These are phyloP conservation scores for Erodium trifolium DNA, from an alignment of 441 rosid species.

Conservation along the genomic window DNA sequence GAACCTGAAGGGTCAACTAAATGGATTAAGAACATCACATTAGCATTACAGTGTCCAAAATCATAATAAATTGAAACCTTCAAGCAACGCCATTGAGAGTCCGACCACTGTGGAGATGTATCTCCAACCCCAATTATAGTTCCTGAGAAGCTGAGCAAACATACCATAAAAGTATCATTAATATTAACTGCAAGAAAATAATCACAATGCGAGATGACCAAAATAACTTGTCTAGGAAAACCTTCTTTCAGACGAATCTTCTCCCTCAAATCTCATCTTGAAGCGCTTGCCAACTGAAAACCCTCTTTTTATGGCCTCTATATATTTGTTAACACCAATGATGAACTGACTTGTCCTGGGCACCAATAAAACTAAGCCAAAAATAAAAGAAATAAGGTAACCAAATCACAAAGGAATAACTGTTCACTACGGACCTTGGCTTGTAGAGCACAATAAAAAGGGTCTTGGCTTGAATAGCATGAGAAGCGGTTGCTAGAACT, in stretches of 20 bases:
- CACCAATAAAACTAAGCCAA: neutral
- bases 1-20: constrained; percentile 41
- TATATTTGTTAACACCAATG: constrained; percentile 59
- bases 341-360: constrained; percentile 81
- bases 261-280: constrained; percentile 96
- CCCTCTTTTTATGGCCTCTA: constrained; percentile 48
- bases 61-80: constrained; percentile 40
- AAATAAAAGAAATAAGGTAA: neutral
- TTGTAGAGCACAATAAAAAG: constrained; percentile 79
- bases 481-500: constrained; percentile 95
- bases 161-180: neutral
- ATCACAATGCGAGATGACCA: constrained; percentile 5
- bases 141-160: constrained; percentile 56
- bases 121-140: constrained; percentile 72
- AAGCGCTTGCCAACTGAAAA: constrained; percentile 72
- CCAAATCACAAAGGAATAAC: neutral
- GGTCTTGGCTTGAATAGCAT: constrained; percentile 66
- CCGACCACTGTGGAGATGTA: constrained; percentile 58
- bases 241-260: constrained; percentile 93
- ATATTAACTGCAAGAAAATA: neutral
- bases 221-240: constrained; percentile 17
- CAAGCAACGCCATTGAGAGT: constrained; percentile 76
- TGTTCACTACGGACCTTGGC: constrained; percentile 50
- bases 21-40: constrained; percentile 18
- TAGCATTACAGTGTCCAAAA: constrained; percentile 10